phyloP scores from a whole-genome alignment of 306 rosid genomes.

The Dalbergia cochinchinensis region DNA sequence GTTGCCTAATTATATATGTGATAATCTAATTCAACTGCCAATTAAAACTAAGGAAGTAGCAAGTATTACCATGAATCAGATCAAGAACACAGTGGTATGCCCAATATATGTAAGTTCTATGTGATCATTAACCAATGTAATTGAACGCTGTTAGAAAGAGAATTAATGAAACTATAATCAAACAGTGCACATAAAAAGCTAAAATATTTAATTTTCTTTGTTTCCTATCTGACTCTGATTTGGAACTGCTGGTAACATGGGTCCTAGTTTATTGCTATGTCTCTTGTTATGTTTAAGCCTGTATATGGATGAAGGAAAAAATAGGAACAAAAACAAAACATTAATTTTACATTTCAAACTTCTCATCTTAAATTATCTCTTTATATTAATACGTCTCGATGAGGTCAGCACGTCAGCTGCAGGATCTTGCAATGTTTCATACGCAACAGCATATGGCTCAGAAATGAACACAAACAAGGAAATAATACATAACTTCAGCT shows the following conservation, averaged over 20 bases:
- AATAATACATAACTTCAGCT: background rate
- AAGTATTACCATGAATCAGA: background rate
- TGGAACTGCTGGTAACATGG: background rate
- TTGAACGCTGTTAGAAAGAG: background rate
- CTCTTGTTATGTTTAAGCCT: background rate
- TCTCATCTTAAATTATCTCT: background rate
- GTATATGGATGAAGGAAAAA: background rate
- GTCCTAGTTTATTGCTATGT: background rate
- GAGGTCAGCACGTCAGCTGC: conserved; percentile 28
- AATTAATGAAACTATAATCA: background rate
- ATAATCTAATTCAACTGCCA: background rate
- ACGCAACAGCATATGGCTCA: conserved; percentile 36
- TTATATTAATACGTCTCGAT: background rate
- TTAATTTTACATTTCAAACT: conserved; percentile 5
- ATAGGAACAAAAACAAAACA: background rate
- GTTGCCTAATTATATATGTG: background rate
- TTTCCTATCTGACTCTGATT: background rate
- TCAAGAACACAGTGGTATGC: background rate
- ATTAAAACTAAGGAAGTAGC: background rate
- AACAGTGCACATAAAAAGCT: background rate
- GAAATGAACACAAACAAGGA: background rate
- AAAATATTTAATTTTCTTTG: background rate
- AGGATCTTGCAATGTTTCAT: conserved; percentile 39
- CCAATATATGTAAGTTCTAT: background rate
- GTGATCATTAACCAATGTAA: conserved; percentile 11